These are phyloP conservation scores for Peronospora belbahrii DNA, from an alignment of 352 stramenopile species.

Conservation along the genomic window DNA sequence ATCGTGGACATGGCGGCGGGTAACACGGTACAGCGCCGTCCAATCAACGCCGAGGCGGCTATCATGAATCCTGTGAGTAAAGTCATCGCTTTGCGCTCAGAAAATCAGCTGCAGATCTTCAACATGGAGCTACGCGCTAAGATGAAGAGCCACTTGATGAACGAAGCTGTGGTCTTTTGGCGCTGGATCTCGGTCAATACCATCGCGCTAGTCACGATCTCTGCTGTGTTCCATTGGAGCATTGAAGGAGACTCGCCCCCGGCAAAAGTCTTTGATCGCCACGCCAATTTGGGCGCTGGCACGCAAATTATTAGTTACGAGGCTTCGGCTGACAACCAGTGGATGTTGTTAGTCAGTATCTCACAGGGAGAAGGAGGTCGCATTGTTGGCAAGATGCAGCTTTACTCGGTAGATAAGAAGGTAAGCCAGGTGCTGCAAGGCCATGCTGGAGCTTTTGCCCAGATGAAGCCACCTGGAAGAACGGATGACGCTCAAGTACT, in stretches of 20 bases:
- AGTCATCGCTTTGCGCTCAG: constrained; percentile 79
- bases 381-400: constrained; percentile 97
- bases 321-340: constrained; percentile 95
- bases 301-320: constrained; percentile 99
- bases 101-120: constrained; percentile 98
- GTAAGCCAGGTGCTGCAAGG: constrained; percentile 97
- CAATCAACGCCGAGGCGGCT: constrained; percentile 98
- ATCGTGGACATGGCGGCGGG: constrained; percentile 88
- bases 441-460: constrained; percentile 94
- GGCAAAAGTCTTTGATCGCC: constrained; percentile 97
- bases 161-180: constrained; percentile 96
- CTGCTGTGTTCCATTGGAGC: constrained; percentile 97
- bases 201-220: constrained; percentile 95
- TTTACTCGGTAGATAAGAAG: constrained; percentile 98
- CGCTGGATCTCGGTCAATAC: constrained; percentile 96
- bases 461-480: constrained; percentile 92
- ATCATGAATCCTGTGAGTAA: constrained; percentile 99
- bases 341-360: constrained; percentile 98
- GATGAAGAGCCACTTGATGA: constrained; percentile 94
- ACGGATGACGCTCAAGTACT: constrained; percentile 87
- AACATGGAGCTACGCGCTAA: constrained; percentile 99
- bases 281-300: constrained; percentile 88
- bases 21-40: constrained; percentile 87
- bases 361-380: constrained; percentile 89
- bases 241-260: constrained; percentile 90